Evolutionary conservation across 2,329 filamentous ascomycete genomes (phyloP).

Genomic region (Alternaria atra): DNA sequence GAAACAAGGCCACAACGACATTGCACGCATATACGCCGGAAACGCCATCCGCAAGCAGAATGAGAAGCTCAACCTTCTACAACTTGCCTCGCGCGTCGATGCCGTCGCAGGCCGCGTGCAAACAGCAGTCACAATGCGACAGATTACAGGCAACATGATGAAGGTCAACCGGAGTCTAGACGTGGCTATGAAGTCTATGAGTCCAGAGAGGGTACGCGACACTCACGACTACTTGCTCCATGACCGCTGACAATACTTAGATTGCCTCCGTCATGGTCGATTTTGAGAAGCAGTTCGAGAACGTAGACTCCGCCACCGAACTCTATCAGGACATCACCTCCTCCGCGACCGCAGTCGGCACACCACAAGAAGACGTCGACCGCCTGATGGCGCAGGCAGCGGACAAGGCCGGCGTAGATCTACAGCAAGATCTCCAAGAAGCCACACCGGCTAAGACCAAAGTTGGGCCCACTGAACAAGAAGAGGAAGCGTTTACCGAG

Average conservation of each 20-base stretch:
- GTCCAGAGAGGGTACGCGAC: slow-evolving; percentile 64
- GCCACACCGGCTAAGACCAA: slow-evolving; percentile 65
- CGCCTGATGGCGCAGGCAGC: slow-evolving; percentile 84
- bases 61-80: slow-evolving; percentile 67
- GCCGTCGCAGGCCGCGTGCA: slow-evolving; percentile 68
- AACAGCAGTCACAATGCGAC: slow-evolving; percentile 69
- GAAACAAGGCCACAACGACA: slow-evolving; percentile 67
- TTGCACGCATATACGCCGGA: slow-evolving; percentile 70
- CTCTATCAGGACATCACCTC: slow-evolving; percentile 89
- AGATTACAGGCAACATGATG: slow-evolving; percentile 68
- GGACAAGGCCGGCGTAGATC: slow-evolving; percentile 85
- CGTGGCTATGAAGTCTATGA: slow-evolving; percentile 70
- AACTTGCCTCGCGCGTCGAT: slow-evolving; percentile 67
- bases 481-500: slow-evolving; percentile 77
- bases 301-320: slow-evolving; percentile 62
- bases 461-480: slow-evolving; percentile 76
- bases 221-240: not conserved
- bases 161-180: slow-evolving; percentile 71
- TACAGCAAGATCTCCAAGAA: slow-evolving; percentile 75
- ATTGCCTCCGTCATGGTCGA: slow-evolving; percentile 73
- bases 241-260: slow-evolving; percentile 44
- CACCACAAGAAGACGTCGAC: slow-evolving; percentile 84
- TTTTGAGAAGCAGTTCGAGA: slow-evolving; percentile 67
- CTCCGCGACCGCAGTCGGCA: slow-evolving; percentile 77
- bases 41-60: slow-evolving; percentile 71